Evolutionary conservation across 768 basidiomycete species (phyloP), one percentile per base, ranked within the genome.

Genomic region (Lentinula edodes): DNA sequence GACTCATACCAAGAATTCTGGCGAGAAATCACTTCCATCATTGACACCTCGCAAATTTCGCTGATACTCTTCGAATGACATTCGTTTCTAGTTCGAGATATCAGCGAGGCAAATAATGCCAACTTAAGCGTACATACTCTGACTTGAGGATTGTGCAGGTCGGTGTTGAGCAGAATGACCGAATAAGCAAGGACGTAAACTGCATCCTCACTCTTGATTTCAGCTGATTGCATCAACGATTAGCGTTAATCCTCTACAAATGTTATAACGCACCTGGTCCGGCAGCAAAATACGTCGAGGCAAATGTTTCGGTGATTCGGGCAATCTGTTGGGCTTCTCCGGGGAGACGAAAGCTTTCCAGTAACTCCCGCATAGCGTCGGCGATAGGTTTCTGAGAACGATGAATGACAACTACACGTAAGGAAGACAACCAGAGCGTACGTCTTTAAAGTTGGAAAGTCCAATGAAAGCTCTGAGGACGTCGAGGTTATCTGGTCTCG

Each of bases 121-220:
- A 28, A 53, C 65, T 38, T 67, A 59, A 28, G 23, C 53, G 38
- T 10, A 68, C 88, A 72, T 70, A 90, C 93, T 70, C 91, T 78
- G 63, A 95, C 84, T 80, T 97, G 94, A 12, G 95, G 95, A 70
- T 92, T 98, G 71, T 98, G 95, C 36, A 87, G 85, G 75, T 99
- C 97, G 7, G 97, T 99, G 74, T 99, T 99, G 54, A 99, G 83
- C 94, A 99, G 84, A 72, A 99, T 98, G 63, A 99, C 88, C 0
- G 97, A 98, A 72, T 88, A 99, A 1, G 96, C 86, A 28, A 99
- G 76, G 7, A 99, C 91, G 73, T 97, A 95, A 18, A 93, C 91
- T 5, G 96, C 92, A 70, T 98, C 97, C 74, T 93, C 87, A 60
- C 79, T 88, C 70, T 90, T 92, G 65, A 98, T 88, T 71, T 95